These are phyloP conservation scores for Penicillium subrubescens DNA, from an alignment of 495 filamentous ascomycete species.

Conservation along the genomic window DNA sequence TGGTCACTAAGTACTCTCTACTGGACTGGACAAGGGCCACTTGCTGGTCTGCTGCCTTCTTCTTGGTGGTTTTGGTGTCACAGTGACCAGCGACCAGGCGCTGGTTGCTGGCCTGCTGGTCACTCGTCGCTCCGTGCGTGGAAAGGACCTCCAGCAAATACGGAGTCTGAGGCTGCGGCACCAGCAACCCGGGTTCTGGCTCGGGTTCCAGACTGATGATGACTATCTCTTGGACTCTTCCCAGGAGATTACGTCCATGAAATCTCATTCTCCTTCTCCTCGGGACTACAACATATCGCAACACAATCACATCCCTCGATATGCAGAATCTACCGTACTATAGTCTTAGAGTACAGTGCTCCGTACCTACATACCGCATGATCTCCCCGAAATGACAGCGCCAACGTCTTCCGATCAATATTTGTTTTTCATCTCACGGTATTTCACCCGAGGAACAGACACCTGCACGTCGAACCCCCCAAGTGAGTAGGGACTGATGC, in stretches of 20 bases:
- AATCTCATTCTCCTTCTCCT: background rate
- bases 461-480: slow-evolving; percentile 18
- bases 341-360: background rate
- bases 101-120: background rate
- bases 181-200: no score
- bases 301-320: background rate
- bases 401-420: background rate
- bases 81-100: background rate
- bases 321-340: background rate
- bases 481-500: background rate
- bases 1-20: no score
- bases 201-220: no score
- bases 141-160: background rate
- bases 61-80: background rate
- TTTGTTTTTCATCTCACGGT: background rate
- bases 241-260: background rate
- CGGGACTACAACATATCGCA: background rate
- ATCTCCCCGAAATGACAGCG: background rate
- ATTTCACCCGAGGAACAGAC: background rate
- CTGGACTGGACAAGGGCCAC: no score
- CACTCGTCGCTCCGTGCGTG: background rate
- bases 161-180: background rate
- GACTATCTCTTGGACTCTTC: no score
- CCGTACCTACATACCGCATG: background rate
- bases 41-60: background rate